phyloP scores from a whole-genome alignment of 1,284 basidiomycete genomes.

The Trametes hirsuta region DNA sequence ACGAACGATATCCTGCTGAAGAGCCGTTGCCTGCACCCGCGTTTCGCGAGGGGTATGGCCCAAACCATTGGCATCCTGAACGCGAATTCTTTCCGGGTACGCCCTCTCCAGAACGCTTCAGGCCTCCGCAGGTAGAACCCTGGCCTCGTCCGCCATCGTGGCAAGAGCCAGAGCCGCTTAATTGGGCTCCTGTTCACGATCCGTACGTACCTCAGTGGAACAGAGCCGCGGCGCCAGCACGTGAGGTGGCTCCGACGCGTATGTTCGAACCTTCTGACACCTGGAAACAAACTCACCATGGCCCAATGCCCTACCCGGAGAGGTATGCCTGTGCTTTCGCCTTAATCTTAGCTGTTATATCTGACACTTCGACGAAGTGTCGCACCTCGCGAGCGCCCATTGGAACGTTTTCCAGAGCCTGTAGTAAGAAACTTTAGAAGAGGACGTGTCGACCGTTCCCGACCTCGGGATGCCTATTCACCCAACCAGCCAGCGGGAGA shows the following conservation, averaged over 20 bases:
- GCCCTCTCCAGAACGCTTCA: slow-evolving; percentile 56
- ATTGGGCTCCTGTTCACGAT: slow-evolving; percentile 41
- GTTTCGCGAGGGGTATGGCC: slow-evolving; percentile 46
- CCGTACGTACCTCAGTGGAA: slow-evolving; percentile 29
- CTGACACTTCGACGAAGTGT: neutral
- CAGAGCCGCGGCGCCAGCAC: slow-evolving; percentile 28
- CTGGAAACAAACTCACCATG: slow-evolving; percentile 64
- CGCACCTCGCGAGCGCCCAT: slow-evolving; percentile 12
- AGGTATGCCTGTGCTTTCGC: slow-evolving; percentile 20
- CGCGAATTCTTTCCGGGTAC: slow-evolving; percentile 47
- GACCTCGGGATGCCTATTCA: slow-evolving; percentile 20
- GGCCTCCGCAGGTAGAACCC: slow-evolving; percentile 34
- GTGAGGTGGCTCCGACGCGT: slow-evolving; percentile 52
- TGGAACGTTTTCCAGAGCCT: slow-evolving; percentile 18
- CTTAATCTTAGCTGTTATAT: neutral
- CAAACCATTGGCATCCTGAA: slow-evolving; percentile 41
- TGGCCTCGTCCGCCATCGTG: slow-evolving; percentile 36
- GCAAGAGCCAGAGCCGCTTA: slow-evolving; percentile 22
- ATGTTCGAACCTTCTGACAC: slow-evolving; percentile 72
- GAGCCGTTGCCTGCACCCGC: slow-evolving; percentile 38
- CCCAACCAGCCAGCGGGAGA: slow-evolving; percentile 24
- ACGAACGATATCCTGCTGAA: slow-evolving; percentile 51
- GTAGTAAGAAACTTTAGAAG: slow-evolving; percentile 13
- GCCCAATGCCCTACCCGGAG: slow-evolving; percentile 25
- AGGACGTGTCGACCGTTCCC: slow-evolving; percentile 17